phyloP scores from a whole-genome alignment of 1,284 basidiomycete genomes.

The Ceratobasidium theobromae region DNA sequence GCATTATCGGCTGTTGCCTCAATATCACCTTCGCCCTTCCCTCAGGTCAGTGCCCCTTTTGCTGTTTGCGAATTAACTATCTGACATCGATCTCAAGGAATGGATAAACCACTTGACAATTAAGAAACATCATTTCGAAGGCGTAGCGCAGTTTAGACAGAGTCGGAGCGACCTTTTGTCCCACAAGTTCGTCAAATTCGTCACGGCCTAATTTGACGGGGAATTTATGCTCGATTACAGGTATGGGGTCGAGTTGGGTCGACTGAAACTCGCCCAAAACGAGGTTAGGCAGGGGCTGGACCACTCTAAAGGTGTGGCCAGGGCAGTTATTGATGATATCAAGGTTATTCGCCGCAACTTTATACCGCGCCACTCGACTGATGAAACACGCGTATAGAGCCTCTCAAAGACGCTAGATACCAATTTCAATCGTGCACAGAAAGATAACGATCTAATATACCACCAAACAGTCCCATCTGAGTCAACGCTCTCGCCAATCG shows the following conservation, averaged over 20 bases:
- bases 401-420: constrained; percentile 7
- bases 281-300: constrained; percentile 75
- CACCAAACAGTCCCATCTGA: constrained; percentile 81
- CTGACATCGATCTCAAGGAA: constrained; percentile 49
- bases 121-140: constrained; percentile 85
- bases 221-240: constrained; percentile 46
- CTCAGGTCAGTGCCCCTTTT: constrained; percentile 39
- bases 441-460: constrained; percentile 97
- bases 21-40: constrained; percentile 49
- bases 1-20: constrained; percentile 55
- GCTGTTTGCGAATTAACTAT: background rate
- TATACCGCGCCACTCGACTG: background rate
- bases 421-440: constrained; percentile 60
- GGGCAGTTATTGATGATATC: constrained; percentile 70
- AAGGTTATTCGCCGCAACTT: constrained; percentile 54
- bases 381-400: background rate
- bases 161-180: constrained; percentile 89
- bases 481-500: constrained; percentile 67
- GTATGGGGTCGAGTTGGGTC: constrained; percentile 82
- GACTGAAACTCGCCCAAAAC: constrained; percentile 66
- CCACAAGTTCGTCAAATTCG: constrained; percentile 54
- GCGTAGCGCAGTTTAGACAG: constrained; percentile 88
- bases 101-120: constrained; percentile 84
- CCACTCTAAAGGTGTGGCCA: constrained; percentile 60
- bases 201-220: background rate